phyloP scores from a whole-genome alignment of 2,329 filamentous ascomycete species.

The Xylariales sp. region DNA sequence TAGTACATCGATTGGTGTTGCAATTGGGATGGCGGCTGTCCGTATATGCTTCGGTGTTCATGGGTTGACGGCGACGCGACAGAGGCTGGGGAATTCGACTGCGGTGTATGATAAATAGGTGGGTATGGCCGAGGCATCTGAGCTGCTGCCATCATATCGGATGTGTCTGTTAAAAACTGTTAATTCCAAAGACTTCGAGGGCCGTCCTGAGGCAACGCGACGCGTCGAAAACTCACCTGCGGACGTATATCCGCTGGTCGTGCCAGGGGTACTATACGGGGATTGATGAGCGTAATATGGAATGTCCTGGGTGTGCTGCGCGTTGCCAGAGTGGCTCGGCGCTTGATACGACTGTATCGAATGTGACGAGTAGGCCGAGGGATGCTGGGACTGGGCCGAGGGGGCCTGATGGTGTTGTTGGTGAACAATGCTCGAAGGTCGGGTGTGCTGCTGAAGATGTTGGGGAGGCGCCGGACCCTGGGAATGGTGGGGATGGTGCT shows the following conservation, averaged over 20 bases:
- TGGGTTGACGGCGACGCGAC: conserved; percentile 90
- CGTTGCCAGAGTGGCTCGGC: conserved; percentile 69
- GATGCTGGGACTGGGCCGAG: conserved; percentile 68
- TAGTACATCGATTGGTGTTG: conserved; percentile 86
- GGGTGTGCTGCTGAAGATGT: conserved; percentile 73
- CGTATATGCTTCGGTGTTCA: conserved; percentile 90
- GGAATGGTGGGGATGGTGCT: conserved; percentile 81
- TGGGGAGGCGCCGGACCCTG: conserved; percentile 76
- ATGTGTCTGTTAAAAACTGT: conserved; percentile 59
- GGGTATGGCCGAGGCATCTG: conserved; percentile 84
- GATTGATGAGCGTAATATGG: conserved; percentile 83
- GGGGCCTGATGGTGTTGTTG: conserved; percentile 78
- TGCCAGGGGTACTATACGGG: conserved; percentile 84
- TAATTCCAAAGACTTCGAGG: conserved; percentile 33
- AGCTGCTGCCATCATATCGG: conserved; percentile 75
- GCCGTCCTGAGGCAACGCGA: conserved; percentile 28
- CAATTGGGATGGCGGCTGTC: conserved; percentile 80
- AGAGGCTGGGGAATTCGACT: conserved; percentile 93
- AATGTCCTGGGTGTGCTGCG: conserved; percentile 74
- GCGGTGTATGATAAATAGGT: conserved; percentile 93
- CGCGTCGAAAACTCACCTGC: conserved; percentile 72
- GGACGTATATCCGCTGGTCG: conserved; percentile 85
- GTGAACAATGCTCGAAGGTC: conserved; percentile 78
- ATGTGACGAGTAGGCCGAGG: conserved; percentile 76
- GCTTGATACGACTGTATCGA: conserved; percentile 76